These are phyloP conservation scores for Limnanthes douglasii DNA, from an alignment of 345 rosid genomes.

Conservation along the genomic window DNA sequence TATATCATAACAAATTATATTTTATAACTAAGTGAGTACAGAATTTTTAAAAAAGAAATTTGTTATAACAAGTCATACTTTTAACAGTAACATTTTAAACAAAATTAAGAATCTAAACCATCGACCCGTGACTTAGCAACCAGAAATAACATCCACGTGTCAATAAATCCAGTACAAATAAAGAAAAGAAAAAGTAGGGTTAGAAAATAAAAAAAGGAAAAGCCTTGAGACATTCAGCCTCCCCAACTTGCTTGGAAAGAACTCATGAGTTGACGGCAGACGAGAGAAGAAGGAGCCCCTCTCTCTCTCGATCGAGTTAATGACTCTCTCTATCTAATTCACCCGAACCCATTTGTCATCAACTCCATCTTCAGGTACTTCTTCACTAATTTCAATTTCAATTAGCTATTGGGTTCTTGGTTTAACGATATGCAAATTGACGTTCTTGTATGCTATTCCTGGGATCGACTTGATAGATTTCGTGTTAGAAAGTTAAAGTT, in stretches of 20 bases:
- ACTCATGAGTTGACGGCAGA: slow-evolving; percentile 12
- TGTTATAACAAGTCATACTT: no score
- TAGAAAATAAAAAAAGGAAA: background rate
- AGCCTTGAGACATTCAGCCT: slow-evolving; percentile 1
- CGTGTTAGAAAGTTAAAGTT: background rate
- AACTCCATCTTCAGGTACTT: slow-evolving; percentile 10
- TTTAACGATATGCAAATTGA: background rate
- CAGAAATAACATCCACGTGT: no score
- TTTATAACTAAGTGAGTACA: no score
- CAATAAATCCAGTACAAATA: no score
- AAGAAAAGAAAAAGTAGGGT: background rate
- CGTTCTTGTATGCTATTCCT: background rate
- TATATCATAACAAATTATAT: no score
- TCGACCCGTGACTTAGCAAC: no score
- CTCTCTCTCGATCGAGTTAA: background rate
- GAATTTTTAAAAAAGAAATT: no score
- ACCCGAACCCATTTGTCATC: background rate
- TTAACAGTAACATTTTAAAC: no score
- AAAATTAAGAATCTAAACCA: no score
- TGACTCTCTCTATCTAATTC: background rate
- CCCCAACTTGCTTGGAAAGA: slow-evolving; percentile 29
- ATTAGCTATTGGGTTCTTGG: no score
- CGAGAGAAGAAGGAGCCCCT: slow-evolving; percentile 9
- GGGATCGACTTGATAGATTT: background rate
- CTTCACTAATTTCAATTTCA: no score